Conservation (phyloP, 345 rosid genomes). For the Eucalyptus grandis region DNA sequence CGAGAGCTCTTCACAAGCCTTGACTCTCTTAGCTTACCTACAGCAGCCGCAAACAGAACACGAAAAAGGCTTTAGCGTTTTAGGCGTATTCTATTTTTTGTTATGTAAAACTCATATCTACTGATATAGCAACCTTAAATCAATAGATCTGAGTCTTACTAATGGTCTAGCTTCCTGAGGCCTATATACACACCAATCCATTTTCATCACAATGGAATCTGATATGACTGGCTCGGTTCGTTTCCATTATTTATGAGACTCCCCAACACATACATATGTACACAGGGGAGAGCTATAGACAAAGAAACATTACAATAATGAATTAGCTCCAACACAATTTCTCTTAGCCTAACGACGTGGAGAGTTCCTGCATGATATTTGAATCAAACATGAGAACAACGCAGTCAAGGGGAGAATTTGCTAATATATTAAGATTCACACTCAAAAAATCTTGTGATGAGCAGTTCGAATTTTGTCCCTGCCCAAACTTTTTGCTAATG, state of each 20-base stretch:
- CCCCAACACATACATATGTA: neutral
- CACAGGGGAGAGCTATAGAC: rapidly evolving
- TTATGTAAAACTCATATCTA: neutral
- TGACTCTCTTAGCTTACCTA: neutral
- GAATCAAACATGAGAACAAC: rapidly evolving
- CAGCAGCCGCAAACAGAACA: too few species aligned
- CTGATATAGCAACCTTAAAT: neutral
- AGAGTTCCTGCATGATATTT: too few species aligned
- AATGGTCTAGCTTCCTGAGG: neutral
- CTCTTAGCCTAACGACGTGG: too few species aligned
- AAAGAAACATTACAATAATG: neutral
- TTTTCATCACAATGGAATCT: neutral
- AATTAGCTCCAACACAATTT: rapidly evolving
- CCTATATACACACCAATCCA: neutral
- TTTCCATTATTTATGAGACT: neutral
- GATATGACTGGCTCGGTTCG: neutral
- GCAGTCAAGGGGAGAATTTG: too few species aligned
- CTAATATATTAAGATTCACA: too few species aligned
- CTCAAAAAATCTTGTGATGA: rapidly evolving
- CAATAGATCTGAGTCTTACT: neutral
- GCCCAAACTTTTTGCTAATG: too few species aligned
- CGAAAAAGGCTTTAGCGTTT: neutral
- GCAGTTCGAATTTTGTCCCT: too few species aligned
- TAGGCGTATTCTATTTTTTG: rapidly evolving
- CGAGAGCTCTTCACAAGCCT: neutral